These are phyloP conservation scores for Sordariomycetes sp. DNA, from an alignment of 2,329 filamentous ascomycete species.

Conservation along the genomic window DNA sequence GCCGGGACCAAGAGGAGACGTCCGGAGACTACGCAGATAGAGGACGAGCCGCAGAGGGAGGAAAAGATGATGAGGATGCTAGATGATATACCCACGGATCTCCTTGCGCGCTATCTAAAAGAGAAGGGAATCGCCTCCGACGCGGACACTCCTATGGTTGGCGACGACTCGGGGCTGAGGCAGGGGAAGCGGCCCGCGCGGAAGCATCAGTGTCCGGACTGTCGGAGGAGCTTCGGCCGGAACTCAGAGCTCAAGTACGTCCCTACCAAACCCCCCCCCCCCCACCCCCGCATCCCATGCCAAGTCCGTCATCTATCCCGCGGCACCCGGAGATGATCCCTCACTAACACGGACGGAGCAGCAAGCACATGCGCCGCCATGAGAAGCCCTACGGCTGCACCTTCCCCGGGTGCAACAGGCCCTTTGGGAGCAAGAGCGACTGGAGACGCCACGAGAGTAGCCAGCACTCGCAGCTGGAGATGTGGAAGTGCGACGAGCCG, in stretches of 20 bases:
- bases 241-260: constrained; percentile 45
- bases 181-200: neutral
- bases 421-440: constrained; percentile 86
- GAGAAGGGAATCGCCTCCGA: neutral
- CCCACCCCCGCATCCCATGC: no score
- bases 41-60: neutral
- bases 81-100: constrained; percentile 15
- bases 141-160: neutral
- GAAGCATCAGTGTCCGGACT: constrained; percentile 19
- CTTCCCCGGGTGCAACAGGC: constrained; percentile 51
- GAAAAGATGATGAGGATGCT: constrained; percentile 8
- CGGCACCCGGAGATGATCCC: neutral
- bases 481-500: constrained; percentile 53
- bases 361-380: constrained; percentile 78
- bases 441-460: constrained; percentile 84
- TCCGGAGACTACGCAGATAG: neutral
- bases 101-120: constrained; percentile 18
- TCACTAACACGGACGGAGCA: constrained; percentile 23
- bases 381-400: constrained; percentile 74
- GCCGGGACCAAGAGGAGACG: neutral
- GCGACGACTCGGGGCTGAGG: neutral
- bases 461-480: constrained; percentile 60
- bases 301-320: neutral
- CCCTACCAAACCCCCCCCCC: no score
- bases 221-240: constrained; percentile 31